phyloP scores from a whole-genome alignment of 1,284 basidiomycete species.

The Microbotryum violaceum region DNA sequence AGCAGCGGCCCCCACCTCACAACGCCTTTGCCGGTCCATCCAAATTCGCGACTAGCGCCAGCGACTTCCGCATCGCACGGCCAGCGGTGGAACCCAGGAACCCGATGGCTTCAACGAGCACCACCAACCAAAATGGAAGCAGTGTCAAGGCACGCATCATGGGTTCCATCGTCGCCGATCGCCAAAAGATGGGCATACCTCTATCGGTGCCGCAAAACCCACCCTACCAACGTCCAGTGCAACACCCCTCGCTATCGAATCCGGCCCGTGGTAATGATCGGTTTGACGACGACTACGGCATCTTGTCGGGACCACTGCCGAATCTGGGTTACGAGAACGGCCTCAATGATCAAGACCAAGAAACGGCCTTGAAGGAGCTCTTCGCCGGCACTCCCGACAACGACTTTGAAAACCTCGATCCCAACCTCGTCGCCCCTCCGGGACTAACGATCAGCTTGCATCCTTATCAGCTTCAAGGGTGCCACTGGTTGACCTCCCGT shows the following conservation, averaged over 20 bases:
- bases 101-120: too few relatives aligned
- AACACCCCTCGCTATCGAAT: neutral
- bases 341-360: constrained; percentile 9
- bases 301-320: neutral
- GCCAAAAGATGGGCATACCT: constrained; percentile 14
- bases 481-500: constrained; percentile 32
- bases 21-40: too few relatives aligned
- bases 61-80: too few relatives aligned
- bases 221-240: neutral
- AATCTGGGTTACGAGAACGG: constrained; percentile 13
- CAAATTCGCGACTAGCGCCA: too few relatives aligned
- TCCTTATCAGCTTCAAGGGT: constrained; percentile 32
- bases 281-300: neutral
- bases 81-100: too few relatives aligned
- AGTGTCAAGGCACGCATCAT: constrained; percentile 7
- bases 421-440: neutral
- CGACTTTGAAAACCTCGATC: neutral
- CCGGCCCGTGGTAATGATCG: neutral
- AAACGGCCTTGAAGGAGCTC: constrained; percentile 27
- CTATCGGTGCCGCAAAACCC: constrained; percentile 22
- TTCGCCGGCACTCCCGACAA: constrained; percentile 22
- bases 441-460: constrained; percentile 27
- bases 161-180: constrained; percentile 3
- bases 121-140: too few relatives aligned
- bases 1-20: too few relatives aligned